Evolutionary conservation across 148 eudicot genomes (phyloP), one percentile per base, ranked within the genome.

Genomic region (Limonium bicolor): DNA sequence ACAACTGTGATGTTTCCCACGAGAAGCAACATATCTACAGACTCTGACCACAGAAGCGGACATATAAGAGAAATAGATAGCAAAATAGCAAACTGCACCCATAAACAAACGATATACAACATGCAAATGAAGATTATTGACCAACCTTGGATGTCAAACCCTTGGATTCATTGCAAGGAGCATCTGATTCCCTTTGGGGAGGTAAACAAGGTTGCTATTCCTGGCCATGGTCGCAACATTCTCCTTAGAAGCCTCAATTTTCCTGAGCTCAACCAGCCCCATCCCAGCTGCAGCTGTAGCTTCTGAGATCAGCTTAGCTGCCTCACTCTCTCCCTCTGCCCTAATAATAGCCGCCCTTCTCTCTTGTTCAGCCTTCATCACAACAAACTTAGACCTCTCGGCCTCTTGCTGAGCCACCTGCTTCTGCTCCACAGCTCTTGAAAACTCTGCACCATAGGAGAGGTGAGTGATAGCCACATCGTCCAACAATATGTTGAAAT

Each of bases 301-400:
- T 45, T 88, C 94, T 2, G 97, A 88, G 56, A 88, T 88, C 72
- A 88, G 43, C 80, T 80, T 88, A 2, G 94, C 97, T 22, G 94
- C 62, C 59, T 88, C 94, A 51, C 97, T 88, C 65, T 88, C 97
- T 21, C 97, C 97, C 45, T 88, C 97, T 3, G 95, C 90, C 29
- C 78, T 64, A 40, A 84, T 80, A 10, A 84, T 61, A 18, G 95
- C 79, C 66, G 85, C 72, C 49, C 62, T 54, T 44, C 80, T 84
- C 63, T 84, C 95, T 58, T 84, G 95, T 61, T 80, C 95, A 43
- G 90, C 90, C 58, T 79, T 80, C 41, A 79, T 83, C 24, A 84
- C 90, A 20, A 80, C 71, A 48, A 84, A 84, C 46, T 84, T 84
- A 53, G 78, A 80, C 59, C 88, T 76, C 71, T 84, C 95, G 36